phyloP scores from a whole-genome alignment of 176 grass and related monocot genomes.

The Leersia perrieri region DNA sequence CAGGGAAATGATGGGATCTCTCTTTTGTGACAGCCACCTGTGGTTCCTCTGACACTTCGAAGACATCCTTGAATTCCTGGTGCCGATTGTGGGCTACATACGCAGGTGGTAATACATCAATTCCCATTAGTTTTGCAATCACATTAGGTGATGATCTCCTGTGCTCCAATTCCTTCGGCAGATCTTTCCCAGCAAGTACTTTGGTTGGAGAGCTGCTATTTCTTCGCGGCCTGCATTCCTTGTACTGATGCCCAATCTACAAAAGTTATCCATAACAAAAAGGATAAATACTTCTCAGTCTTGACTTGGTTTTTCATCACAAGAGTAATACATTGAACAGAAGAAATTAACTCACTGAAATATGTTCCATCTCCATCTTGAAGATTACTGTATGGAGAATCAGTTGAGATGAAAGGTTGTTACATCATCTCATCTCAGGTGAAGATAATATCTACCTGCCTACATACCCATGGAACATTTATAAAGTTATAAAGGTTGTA shows the following conservation, averaged over 20 bases:
- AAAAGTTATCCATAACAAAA: conserved; percentile 4
- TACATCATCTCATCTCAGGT: conserved; percentile 17
- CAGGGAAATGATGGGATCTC: conserved; percentile 23
- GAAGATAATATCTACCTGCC: conserved; percentile 17
- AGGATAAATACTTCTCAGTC: background rate
- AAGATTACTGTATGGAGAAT: background rate
- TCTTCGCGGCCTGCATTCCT: conserved; percentile 45
- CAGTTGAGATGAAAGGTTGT: background rate
- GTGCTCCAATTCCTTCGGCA: conserved; percentile 44
- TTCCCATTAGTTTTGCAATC: conserved; percentile 77
- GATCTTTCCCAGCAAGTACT: conserved; percentile 47
- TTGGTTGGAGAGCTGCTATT: conserved; percentile 26
- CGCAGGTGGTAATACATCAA: conserved; percentile 54
- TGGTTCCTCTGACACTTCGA: conserved; percentile 47
- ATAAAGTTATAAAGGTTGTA: background rate
- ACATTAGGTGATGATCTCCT: conserved; percentile 58
- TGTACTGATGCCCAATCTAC: conserved; percentile 43
- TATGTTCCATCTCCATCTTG: conserved; percentile 48
- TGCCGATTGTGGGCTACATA: conserved; percentile 16
- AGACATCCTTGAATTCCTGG: conserved; percentile 65
- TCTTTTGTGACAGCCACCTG: conserved; percentile 27
- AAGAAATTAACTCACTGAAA: conserved; percentile 37
- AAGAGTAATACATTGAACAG: background rate
- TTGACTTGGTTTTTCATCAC: background rate
- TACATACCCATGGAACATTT: conserved; percentile 3